phyloP scores from a whole-genome alignment of 1,284 basidiomycete species.

The Sporisorium reilianum region DNA sequence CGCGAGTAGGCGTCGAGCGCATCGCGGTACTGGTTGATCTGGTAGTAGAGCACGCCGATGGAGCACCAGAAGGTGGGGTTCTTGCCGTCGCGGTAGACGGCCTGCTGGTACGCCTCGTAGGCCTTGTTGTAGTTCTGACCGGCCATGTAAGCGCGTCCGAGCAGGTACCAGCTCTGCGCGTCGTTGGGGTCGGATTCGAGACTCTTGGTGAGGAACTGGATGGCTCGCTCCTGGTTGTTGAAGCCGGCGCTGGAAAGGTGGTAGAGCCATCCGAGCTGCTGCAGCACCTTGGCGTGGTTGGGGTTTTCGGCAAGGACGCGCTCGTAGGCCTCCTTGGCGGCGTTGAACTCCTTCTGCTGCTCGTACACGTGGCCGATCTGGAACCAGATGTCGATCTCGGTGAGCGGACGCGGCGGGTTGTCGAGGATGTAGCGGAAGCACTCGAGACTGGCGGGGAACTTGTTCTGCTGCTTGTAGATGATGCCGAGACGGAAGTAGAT shows the following conservation, averaged over 20 bases:
- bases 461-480: slow-evolving; percentile 98
- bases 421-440: slow-evolving; percentile 92
- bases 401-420: slow-evolving; percentile 93
- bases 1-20: slow-evolving; percentile 98
- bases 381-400: slow-evolving; percentile 99
- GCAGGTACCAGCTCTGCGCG: slow-evolving; percentile 97
- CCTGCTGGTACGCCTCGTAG: slow-evolving; percentile 99
- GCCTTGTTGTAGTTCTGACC: slow-evolving; percentile 99
- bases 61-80: slow-evolving; percentile 99
- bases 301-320: slow-evolving; percentile 94
- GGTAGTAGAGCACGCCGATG: slow-evolving; percentile 98
- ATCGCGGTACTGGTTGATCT: slow-evolving; percentile 98
- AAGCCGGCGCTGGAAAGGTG: slow-evolving; percentile 93
- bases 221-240: slow-evolving; percentile 93
- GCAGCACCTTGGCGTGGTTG: slow-evolving; percentile 93
- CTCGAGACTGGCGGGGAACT: slow-evolving; percentile 73
- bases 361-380: slow-evolving; percentile 99
- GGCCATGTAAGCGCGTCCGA: slow-evolving; percentile 98
- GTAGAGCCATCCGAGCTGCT: slow-evolving; percentile 97
- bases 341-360: slow-evolving; percentile 91
- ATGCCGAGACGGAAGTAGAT: slow-evolving; percentile 98
- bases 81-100: slow-evolving; percentile 96
- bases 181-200: slow-evolving; percentile 83
- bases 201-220: slow-evolving; percentile 91
- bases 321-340: slow-evolving; percentile 95